These are phyloP conservation scores for Mycena epipterygia DNA, from an alignment of 768 basidiomycete genomes.

Conservation along the genomic window DNA sequence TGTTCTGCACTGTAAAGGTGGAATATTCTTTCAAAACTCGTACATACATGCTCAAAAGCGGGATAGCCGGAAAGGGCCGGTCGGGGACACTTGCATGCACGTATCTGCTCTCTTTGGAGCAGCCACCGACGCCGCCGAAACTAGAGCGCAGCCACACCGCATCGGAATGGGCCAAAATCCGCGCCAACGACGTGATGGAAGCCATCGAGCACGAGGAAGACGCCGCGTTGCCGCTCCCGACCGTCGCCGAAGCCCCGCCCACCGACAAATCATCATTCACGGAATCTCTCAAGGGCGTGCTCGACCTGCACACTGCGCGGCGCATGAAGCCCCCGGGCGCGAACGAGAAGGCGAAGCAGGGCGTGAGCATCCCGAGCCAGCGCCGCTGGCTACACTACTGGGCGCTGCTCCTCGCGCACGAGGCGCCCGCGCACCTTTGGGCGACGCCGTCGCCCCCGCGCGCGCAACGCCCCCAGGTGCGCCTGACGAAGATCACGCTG, in stretches of 20 bases:
- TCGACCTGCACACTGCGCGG: conserved; percentile 77
- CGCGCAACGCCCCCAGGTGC: conserved; percentile 58
- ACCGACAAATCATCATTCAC: conserved; percentile 44
- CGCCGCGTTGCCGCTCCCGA: conserved; percentile 13
- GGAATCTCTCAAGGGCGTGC: conserved; percentile 65
- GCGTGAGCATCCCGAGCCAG: conserved; percentile 87
- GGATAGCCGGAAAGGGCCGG: conserved; percentile 83
- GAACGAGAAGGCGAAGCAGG: conserved; percentile 58
- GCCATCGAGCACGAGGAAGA: conserved; percentile 57
- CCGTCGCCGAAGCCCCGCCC: conserved; percentile 10
- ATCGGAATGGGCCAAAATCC: conserved; percentile 62
- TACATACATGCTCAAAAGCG: not conserved
- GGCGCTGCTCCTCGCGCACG: conserved; percentile 71
- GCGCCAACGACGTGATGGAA: conserved; percentile 64
- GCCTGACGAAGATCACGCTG: conserved; percentile 68
- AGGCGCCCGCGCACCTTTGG: conserved; percentile 68
- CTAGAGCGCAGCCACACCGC: conserved; percentile 60
- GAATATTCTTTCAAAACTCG: not conserved
- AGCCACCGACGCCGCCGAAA: conserved; percentile 60
- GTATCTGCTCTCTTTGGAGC: conserved; percentile 76
- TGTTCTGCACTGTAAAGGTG: conserved; percentile 92
- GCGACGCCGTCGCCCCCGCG: conserved; percentile 35
- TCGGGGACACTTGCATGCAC: conserved; percentile 90
- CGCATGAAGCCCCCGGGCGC: conserved; percentile 67
- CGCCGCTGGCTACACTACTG: conserved; percentile 86